phyloP scores from a whole-genome alignment of 495 filamentous ascomycete species.

The Annulohypoxylon stygium region DNA sequence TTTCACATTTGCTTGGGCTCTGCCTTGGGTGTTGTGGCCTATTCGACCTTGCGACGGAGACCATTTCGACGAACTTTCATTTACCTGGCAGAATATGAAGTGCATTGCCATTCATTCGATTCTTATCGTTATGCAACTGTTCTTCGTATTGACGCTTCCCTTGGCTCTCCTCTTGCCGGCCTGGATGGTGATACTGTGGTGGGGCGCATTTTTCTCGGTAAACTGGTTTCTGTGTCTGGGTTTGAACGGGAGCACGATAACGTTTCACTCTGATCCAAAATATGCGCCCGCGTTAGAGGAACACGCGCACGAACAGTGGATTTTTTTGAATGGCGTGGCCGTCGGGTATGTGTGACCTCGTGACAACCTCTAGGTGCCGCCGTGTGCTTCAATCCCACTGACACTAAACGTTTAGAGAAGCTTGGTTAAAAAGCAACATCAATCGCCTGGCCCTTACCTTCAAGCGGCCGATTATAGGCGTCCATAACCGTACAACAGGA shows the following conservation, averaged over 20 bases:
- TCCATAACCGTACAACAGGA: slow-evolving; percentile 84
- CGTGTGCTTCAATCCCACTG: slow-evolving; percentile 20
- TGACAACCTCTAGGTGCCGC: slow-evolving; percentile 8
- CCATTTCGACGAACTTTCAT: slow-evolving; percentile 70
- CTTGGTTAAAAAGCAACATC: slow-evolving; percentile 76
- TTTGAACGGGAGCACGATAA: slow-evolving; percentile 62
- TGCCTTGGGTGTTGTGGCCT: slow-evolving; percentile 68
- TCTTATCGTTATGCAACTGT: slow-evolving; percentile 65
- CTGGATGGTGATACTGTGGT: slow-evolving; percentile 59
- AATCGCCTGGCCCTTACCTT: slow-evolving; percentile 81
- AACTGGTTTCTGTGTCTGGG: slow-evolving; percentile 65
- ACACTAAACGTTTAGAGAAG: slow-evolving; percentile 51
- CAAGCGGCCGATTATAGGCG: slow-evolving; percentile 77
- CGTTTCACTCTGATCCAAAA: slow-evolving; percentile 58
- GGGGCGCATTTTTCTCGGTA: slow-evolving; percentile 55
- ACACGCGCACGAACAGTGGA: slow-evolving; percentile 74
- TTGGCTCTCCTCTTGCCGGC: slow-evolving; percentile 61
- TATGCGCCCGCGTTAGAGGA: slow-evolving; percentile 58
- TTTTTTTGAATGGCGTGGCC: slow-evolving; percentile 79
- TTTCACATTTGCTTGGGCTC: slow-evolving; percentile 61
- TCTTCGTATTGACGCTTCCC: slow-evolving; percentile 64
- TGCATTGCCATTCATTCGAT: slow-evolving; percentile 65
- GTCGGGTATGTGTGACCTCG: slow-evolving; percentile 63
- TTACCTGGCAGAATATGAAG: slow-evolving; percentile 62
- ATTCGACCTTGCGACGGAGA: slow-evolving; percentile 63